These are phyloP conservation scores for Roridomyces roridus DNA, from an alignment of 768 basidiomycete species.

Conservation along the genomic window DNA sequence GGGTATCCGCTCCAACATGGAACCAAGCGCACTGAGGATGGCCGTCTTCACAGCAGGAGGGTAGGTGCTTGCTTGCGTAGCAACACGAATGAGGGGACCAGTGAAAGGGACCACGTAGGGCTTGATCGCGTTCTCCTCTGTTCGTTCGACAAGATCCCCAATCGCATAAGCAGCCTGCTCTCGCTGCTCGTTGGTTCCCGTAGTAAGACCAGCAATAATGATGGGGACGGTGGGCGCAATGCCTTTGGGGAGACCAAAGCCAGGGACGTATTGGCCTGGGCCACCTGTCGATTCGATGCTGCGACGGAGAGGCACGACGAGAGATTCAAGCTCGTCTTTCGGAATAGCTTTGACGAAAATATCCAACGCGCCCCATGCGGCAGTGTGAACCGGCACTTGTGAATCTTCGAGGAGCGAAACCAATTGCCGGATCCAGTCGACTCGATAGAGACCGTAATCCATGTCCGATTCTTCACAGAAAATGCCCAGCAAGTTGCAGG, in stretches of 20 bases:
- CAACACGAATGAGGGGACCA: conserved; percentile 93
- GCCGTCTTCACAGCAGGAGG: conserved; percentile 94
- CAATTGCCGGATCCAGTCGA: conserved; percentile 95
- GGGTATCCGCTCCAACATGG: conserved; percentile 87
- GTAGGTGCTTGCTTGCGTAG: conserved; percentile 86
- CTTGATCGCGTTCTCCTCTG: conserved; percentile 84
- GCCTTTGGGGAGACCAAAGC: conserved; percentile 87
- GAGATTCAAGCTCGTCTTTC: conserved; percentile 90
- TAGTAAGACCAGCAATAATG: conserved; percentile 91
- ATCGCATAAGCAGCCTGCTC: conserved; percentile 97
- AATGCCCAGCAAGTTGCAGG: conserved; percentile 75
- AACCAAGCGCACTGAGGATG: conserved; percentile 84
- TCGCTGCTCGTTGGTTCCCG: conserved; percentile 92
- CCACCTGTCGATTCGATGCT: conserved; percentile 87
- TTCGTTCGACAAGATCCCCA: conserved; percentile 91
- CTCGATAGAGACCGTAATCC: conserved; percentile 83
- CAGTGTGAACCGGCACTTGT: conserved; percentile 75
- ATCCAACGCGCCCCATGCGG: conserved; percentile 85
- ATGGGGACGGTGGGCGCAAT: conserved; percentile 83
- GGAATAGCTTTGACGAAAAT: conserved; percentile 87
- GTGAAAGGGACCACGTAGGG: conserved; percentile 96
- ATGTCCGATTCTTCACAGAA: conserved; percentile 87
- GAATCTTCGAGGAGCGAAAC: conserved; percentile 83
- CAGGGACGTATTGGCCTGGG: conserved; percentile 79
- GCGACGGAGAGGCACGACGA: conserved; percentile 88